Evolutionary conservation across 108 stramenopile species (phyloP).

Genomic region (Discostella stelligeroides): DNA sequence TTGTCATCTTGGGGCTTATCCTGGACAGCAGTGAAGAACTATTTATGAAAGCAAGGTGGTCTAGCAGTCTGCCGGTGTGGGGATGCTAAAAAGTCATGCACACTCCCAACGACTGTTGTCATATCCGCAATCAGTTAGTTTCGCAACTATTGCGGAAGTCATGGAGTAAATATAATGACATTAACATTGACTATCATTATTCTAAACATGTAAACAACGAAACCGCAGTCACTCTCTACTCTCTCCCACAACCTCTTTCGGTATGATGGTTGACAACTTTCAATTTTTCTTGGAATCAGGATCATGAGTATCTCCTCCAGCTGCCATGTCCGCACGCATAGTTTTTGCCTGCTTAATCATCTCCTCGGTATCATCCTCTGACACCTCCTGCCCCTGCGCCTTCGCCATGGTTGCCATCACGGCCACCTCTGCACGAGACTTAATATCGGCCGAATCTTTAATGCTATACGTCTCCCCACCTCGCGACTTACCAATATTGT

Average conservation of each 20-base stretch:
- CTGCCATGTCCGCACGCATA: conserved; percentile 38
- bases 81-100: too few relatives aligned
- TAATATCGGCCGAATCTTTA: conserved; percentile 69
- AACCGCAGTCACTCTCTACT: neutral
- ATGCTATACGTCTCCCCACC: conserved; percentile 47
- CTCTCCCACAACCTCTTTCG: neutral
- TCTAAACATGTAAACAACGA: neutral
- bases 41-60: too few relatives aligned
- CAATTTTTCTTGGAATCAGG: neutral
- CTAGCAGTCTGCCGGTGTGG: too few relatives aligned
- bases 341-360: conserved; percentile 76
- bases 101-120: too few relatives aligned
- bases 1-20: too few relatives aligned
- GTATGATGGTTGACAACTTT: neutral
- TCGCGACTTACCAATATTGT: conserved; percentile 60
- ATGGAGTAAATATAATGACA: too few relatives aligned
- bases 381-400: conserved; percentile 90
- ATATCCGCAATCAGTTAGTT: too few relatives aligned
- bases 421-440: conserved; percentile 83
- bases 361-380: conserved; percentile 79
- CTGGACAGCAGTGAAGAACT: too few relatives aligned
- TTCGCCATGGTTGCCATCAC: conserved; percentile 90
- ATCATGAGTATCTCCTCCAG: conserved; percentile 12
- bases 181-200: too few relatives aligned
- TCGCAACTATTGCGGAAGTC: too few relatives aligned